Conservation (phyloP, 495 filamentous ascomycete species). For the Neurospora africana region DNA sequence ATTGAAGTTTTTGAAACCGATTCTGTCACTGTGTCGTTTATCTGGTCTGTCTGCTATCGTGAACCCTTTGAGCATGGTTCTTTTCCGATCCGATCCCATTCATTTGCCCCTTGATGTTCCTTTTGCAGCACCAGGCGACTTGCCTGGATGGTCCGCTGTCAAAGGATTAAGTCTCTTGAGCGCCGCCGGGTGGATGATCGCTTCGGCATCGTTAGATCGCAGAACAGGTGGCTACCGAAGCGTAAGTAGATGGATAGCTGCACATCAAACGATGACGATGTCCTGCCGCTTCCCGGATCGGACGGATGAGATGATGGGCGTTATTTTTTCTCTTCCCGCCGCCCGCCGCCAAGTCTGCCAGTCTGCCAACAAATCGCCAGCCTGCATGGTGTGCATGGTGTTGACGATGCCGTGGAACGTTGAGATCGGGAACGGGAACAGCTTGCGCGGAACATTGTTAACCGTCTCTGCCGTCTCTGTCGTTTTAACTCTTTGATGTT, state of each 20-base stretch:
- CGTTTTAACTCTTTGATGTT: no score
- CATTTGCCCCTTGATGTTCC: no score
- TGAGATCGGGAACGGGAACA: no score
- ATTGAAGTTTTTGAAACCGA: neutral
- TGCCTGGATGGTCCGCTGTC: neutral
- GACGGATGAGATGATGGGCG: neutral
- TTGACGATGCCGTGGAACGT: no score
- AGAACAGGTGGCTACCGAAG: neutral
- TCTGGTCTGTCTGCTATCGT: neutral
- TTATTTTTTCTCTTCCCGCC: neutral
- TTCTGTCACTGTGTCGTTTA: neutral
- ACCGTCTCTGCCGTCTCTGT: no score
- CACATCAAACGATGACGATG: neutral
- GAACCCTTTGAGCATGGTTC: neutral
- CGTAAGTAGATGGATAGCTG: neutral
- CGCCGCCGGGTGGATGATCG: neutral
- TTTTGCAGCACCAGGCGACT: no score
- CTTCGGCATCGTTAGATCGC: neutral
- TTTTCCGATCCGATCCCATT: no score
- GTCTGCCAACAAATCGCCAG: neutral
- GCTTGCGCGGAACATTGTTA: no score
- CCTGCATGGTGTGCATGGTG: neutral
- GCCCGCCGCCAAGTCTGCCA: neutral
- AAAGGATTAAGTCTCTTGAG: neutral
- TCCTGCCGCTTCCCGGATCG: neutral